Conservation (phyloP, 495 filamentous ascomycete species). For the Neurospora hispaniola region DNA sequence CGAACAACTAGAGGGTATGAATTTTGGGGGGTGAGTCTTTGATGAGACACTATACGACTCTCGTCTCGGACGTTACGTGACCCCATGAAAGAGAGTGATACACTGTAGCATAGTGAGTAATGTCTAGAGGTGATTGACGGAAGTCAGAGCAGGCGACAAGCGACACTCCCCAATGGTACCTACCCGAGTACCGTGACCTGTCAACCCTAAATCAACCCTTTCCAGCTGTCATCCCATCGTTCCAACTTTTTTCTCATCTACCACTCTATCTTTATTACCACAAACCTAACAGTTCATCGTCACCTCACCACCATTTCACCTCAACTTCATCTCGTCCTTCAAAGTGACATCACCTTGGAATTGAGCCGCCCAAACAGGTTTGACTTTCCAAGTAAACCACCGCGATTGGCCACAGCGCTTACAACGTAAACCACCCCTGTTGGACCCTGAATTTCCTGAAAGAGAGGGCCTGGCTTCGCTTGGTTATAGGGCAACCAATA, state of each 20-base stretch:
- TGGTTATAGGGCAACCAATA: background rate
- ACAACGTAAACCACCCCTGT: background rate
- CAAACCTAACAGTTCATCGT: background rate
- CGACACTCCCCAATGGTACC: background rate
- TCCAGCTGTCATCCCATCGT: background rate
- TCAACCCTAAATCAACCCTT: background rate
- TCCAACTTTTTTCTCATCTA: no score
- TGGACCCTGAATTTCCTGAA: background rate
- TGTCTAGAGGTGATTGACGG: background rate
- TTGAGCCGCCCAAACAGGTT: background rate
- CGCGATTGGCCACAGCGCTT: background rate
- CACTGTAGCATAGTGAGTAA: background rate
- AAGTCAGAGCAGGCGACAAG: background rate
- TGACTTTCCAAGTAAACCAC: background rate
- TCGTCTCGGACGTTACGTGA: background rate
- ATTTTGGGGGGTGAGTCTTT: background rate
- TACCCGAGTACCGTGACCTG: no score
- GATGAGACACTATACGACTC: background rate
- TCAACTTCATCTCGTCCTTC: background rate
- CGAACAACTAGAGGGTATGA: background rate
- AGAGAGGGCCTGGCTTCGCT: background rate
- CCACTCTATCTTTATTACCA: no score
- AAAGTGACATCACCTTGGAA: background rate
- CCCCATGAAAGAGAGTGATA: no score
- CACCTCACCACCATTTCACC: background rate